phyloP scores from a whole-genome alignment of 106 monocot species.

The Acorus calamus region DNA sequence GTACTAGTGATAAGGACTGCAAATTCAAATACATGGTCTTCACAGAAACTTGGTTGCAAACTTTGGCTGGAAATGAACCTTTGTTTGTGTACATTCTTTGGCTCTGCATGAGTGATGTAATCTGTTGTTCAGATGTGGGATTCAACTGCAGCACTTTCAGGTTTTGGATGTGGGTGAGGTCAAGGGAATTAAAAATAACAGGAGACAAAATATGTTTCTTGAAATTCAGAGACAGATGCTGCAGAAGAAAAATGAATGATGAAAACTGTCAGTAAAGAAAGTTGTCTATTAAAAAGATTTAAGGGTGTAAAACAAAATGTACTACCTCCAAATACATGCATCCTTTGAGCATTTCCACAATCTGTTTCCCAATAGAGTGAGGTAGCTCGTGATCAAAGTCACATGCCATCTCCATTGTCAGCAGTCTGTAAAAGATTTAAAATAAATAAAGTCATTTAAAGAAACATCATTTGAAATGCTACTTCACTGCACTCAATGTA shows the following conservation, averaged over 20 bases:
- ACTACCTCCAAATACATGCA: slow-evolving; percentile 64
- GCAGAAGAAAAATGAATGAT: slow-evolving; percentile 19
- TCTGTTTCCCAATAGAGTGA: slow-evolving; percentile 13
- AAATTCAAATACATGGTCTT: slow-evolving; percentile 7
- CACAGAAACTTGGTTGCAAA: neutral
- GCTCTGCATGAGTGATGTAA: slow-evolving; percentile 12
- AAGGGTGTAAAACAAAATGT: neutral
- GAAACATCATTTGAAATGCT: too few species aligned
- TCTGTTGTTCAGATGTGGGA: slow-evolving; percentile 26
- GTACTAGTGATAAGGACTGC: slow-evolving; percentile 58
- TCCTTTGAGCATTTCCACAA: slow-evolving; percentile 30
- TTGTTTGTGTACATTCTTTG: neutral
- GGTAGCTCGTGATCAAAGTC: slow-evolving; percentile 6
- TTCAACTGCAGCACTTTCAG: slow-evolving; percentile 48
- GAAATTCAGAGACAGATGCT: slow-evolving; percentile 62
- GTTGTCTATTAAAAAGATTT: neutral
- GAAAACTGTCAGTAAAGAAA: neutral
- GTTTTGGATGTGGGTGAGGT: slow-evolving; percentile 22
- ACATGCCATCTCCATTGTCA: slow-evolving; percentile 38
- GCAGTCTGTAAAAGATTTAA: slow-evolving; percentile 21
- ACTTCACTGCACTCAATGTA: too few species aligned
- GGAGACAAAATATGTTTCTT: neutral
- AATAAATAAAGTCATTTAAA: too few species aligned
- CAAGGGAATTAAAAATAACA: slow-evolving; percentile 7
- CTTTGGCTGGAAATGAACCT: neutral